phyloP scores from a whole-genome alignment of 352 stramenopile genomes.

The Globisporangium rhizosaccharum region DNA sequence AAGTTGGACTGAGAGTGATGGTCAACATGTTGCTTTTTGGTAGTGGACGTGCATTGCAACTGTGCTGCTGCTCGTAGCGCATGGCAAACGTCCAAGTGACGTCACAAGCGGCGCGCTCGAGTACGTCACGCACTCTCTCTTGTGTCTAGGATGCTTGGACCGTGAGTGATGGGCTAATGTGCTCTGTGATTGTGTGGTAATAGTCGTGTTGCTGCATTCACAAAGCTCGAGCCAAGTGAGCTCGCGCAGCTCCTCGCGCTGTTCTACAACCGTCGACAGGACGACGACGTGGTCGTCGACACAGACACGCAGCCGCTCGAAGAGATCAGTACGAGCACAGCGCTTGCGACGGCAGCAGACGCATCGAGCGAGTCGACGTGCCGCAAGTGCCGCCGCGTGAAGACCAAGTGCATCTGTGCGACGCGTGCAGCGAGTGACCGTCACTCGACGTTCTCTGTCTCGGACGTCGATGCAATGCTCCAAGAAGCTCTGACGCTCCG shows the following conservation, averaged over 20 bases:
- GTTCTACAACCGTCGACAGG: slow-evolving; percentile 59
- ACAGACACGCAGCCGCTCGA: slow-evolving; percentile 32
- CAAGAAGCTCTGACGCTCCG: slow-evolving; percentile 60
- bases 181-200: slow-evolving; percentile 9
- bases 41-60: slow-evolving; percentile 65
- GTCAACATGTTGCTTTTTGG: background rate
- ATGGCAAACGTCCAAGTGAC: slow-evolving; percentile 37
- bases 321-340: slow-evolving; percentile 10
- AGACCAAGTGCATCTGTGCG: slow-evolving; percentile 60
- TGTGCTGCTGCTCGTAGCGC: slow-evolving; percentile 62
- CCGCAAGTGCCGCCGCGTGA: slow-evolving; percentile 63
- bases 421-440: slow-evolving; percentile 15
- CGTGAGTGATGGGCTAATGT: background rate
- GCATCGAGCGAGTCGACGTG: slow-evolving; percentile 26
- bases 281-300: slow-evolving; percentile 58
- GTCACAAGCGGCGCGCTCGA: slow-evolving; percentile 33
- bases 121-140: slow-evolving; percentile 16
- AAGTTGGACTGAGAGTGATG: slow-evolving; percentile 1
- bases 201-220: slow-evolving; percentile 32
- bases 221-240: slow-evolving; percentile 59
- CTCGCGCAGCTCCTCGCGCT: slow-evolving; percentile 58
- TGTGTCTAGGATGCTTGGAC: background rate
- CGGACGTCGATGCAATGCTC: slow-evolving; percentile 61
- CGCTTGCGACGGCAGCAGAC: background rate
- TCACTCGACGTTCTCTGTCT: slow-evolving; percentile 37